Base-by-base conservation (phyloP, 371 early-diverging fungal genomes). In the Chytridiales sp. region DNA sequence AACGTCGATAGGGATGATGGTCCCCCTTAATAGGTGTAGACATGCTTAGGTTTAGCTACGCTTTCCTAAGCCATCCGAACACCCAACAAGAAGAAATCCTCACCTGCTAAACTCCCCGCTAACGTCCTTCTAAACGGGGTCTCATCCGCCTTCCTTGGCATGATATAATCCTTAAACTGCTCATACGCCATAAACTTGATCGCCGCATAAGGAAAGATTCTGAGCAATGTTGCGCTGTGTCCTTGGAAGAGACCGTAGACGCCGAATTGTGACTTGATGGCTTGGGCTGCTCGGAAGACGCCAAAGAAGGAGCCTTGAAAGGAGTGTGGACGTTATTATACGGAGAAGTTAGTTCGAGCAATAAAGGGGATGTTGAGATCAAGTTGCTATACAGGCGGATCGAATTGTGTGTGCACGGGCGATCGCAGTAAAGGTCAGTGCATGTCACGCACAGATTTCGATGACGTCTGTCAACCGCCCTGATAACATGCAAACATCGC, bases 121-220 rank as follows among this genome's bases (percentile, higher is more conserved):
- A 87, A 39, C 32, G 90, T 81, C 53, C 85, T 85, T 46, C 75
- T 71, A 31, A 77, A 54, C 9, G 85, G 59, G 2, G 86, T 86
- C 61, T 87, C 86, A 31, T 83, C 65, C 30, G 72, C 68, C 56
- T 80, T 74, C 8, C 74, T 82, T 5, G 90, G 90, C 86, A 90
- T 89, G 34, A 92, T 56, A 29, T 81, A 85, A 40, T 74, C 78
- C 68, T 87, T 84, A 63, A 82, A 87, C 72, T 94, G 93, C 70
- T 94, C 96, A 62, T 89, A 93, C 2, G 91, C 85, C 81, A 95
- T 91, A 67, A 94, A 97, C 73, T 95, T 95, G 70, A 95, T 90
- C 3, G 95, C 92, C 0, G 95, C 94, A 66, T 95, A 97, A 1
- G 98, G 98, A 66, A 95, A 95, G 42, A 97, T 93, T 41, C 98